Percentiles rank a stretch among this genome's conserved stretches.
These are phyloP conservation scores for Pseudocercospora musae DNA, from an alignment of 2,329 filamentous ascomycete species.

Conservation along the genomic window DNA sequence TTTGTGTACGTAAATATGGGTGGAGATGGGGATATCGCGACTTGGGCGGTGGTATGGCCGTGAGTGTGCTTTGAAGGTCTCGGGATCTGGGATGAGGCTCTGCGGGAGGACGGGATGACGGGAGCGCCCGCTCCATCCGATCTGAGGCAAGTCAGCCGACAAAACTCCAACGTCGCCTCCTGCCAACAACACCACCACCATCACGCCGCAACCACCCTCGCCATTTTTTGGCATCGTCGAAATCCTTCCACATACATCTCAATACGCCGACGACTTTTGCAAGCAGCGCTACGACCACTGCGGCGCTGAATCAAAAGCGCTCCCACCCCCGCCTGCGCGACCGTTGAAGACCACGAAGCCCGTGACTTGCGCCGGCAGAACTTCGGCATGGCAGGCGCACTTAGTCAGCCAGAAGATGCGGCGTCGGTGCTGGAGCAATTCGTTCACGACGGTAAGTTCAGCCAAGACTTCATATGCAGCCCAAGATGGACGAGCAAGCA, in stretches of 20 bases:
- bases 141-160: neutral
- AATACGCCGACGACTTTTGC: neutral
- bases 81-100: conserved; percentile 10
- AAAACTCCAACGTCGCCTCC: neutral
- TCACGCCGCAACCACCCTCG: neutral
- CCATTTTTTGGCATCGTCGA: neutral
- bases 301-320: neutral
- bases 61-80: neutral
- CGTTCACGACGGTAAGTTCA: conserved; percentile 59
- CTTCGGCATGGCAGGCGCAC: conserved; percentile 8
- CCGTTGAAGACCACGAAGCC: neutral
- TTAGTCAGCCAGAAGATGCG: conserved; percentile 57
- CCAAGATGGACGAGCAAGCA: neutral
- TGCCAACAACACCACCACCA: neutral
- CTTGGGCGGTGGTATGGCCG: neutral
- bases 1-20: neutral
- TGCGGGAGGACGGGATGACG: neutral
- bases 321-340: no score
- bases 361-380: neutral
- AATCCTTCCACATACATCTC: neutral
- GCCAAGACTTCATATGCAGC: neutral
- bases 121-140: neutral
- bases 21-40: neutral
- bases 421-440: conserved; percentile 75
- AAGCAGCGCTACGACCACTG: neutral